Evolutionary conservation across 1,139 yeast species (phyloP).

Genomic region (Diutina pseudorugosa): DNA sequence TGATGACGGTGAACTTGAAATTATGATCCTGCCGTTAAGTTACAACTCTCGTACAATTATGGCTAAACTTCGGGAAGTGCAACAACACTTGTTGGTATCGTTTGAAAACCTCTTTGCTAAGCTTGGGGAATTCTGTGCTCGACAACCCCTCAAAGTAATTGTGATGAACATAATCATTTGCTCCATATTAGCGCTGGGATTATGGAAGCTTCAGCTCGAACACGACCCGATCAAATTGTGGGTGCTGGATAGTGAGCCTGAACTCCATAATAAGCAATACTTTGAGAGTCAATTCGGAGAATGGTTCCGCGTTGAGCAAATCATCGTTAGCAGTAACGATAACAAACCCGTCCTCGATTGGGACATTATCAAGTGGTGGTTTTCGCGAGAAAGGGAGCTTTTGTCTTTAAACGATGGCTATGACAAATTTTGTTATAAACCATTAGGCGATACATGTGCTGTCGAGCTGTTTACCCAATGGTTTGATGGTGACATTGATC

Average conservation of each 20-base stretch:
- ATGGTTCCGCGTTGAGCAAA: conserved; percentile 80
- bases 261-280: conserved; percentile 52
- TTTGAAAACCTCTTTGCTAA: background rate
- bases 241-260: conserved; percentile 78
- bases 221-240: conserved; percentile 73
- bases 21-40: background rate
- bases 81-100: background rate
- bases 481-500: conserved; percentile 50
- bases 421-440: conserved; percentile 56
- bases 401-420: conserved; percentile 14
- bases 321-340: conserved; percentile 60
- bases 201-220: conserved; percentile 47
- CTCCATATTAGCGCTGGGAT: conserved; percentile 39
- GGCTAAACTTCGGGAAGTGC: background rate
- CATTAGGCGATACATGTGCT: conserved; percentile 67
- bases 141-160: conserved; percentile 45
- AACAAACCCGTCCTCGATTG: conserved; percentile 44
- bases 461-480: conserved; percentile 89
- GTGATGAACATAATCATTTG: conserved; percentile 31
- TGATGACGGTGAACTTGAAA: conserved; percentile 10
- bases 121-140: conserved; percentile 44
- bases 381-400: conserved; percentile 54
- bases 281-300: conserved; percentile 84
- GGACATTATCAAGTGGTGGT: conserved; percentile 80
- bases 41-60: background rate